phyloP scores from a whole-genome alignment of 805 yeast genomes.

The Metschnikowia arizonensis region DNA sequence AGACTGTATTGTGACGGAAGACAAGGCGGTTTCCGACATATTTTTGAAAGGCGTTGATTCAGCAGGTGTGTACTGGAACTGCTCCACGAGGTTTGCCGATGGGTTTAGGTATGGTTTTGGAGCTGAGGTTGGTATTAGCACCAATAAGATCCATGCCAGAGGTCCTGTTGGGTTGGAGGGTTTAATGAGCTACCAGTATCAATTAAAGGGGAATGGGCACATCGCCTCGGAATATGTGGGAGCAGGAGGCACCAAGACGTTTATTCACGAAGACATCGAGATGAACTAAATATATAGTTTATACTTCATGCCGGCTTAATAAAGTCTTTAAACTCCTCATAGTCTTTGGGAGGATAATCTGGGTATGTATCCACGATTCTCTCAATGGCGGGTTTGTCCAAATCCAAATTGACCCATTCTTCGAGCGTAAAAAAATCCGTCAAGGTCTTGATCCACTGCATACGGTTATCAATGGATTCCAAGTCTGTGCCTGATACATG shows the following conservation, averaged over 20 bases:
- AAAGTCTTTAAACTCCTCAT: conserved; percentile 14
- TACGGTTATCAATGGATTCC: conserved; percentile 52
- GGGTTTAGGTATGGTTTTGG: conserved; percentile 99
- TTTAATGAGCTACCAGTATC: conserved; percentile 91
- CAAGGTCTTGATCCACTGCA: conserved; percentile 65
- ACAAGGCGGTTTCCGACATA: conserved; percentile 62
- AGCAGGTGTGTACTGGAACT: conserved; percentile 97
- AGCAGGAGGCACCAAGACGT: conserved; percentile 80
- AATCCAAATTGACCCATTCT: conserved; percentile 51
- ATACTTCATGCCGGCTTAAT: not conserved
- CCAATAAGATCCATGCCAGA: conserved; percentile 95
- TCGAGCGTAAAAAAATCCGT: conserved; percentile 58
- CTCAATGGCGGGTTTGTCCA: conserved; percentile 28
- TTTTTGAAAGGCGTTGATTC: conserved; percentile 88
- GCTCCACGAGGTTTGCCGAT: conserved; percentile 95
- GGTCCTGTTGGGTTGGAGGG: conserved; percentile 99
- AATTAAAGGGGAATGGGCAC: conserved; percentile 88
- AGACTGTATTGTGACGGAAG: conserved; percentile 82
- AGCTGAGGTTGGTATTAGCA: conserved; percentile 95
- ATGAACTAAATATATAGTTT: not conserved
- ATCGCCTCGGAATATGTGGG: conserved; percentile 88
- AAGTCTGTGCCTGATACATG: conserved; percentile 44
- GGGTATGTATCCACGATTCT: conserved; percentile 48
- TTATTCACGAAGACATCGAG: conserved; percentile 64
- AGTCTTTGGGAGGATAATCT: conserved; percentile 40